Percentiles rank a stretch among this genome's conserved stretches.
phyloP scores from a whole-genome alignment of 2,329 filamentous ascomycete species.

The Ramichloridium luteum region DNA sequence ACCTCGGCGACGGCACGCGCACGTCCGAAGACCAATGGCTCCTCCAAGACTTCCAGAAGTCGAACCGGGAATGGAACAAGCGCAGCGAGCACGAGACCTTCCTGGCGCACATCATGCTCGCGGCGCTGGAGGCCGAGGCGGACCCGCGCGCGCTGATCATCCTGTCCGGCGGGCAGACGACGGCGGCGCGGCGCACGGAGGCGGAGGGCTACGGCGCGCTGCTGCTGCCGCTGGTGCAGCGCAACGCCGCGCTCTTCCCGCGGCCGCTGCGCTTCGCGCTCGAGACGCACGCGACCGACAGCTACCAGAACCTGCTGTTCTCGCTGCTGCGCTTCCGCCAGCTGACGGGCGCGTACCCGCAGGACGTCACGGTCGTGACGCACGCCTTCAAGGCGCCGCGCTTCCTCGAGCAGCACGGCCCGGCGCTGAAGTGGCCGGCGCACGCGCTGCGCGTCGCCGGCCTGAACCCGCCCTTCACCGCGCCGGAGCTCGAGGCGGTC shows the following conservation, averaged over 20 bases:
- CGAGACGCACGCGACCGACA: conserved; percentile 54
- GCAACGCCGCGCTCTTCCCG: conserved; percentile 12
- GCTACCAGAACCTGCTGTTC: conserved; percentile 73
- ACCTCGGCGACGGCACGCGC: conserved; percentile 36
- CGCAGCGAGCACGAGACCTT: conserved; percentile 67
- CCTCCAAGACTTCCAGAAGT: conserved; percentile 59
- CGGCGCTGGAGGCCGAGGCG: conserved; percentile 41
- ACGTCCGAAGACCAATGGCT: conserved; percentile 41
- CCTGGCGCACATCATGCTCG: conserved; percentile 58
- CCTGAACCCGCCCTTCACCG: conserved; percentile 33
- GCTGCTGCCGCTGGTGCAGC: conserved; percentile 10
- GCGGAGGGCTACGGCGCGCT: conserved; percentile 17
- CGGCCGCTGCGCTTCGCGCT: conserved; percentile 11
- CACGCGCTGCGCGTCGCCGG: conserved; percentile 31
- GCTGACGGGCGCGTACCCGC: conserved; percentile 29
- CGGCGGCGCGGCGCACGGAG: conserved; percentile 16
- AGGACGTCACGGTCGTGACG: conserved; percentile 32
- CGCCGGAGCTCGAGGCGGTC: conserved; percentile 26
- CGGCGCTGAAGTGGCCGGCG: conserved; percentile 32
- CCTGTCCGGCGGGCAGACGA: conserved; percentile 55
- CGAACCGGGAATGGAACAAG: conserved; percentile 27
- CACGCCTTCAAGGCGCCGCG: conserved; percentile 37
- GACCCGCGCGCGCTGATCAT: conserved; percentile 42
- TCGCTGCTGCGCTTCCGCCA: conserved; percentile 48
- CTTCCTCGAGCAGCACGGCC: conserved; percentile 30